Base-by-base conservation (phyloP, 768 basidiomycete genomes). In the Lepiota venenata region DNA sequence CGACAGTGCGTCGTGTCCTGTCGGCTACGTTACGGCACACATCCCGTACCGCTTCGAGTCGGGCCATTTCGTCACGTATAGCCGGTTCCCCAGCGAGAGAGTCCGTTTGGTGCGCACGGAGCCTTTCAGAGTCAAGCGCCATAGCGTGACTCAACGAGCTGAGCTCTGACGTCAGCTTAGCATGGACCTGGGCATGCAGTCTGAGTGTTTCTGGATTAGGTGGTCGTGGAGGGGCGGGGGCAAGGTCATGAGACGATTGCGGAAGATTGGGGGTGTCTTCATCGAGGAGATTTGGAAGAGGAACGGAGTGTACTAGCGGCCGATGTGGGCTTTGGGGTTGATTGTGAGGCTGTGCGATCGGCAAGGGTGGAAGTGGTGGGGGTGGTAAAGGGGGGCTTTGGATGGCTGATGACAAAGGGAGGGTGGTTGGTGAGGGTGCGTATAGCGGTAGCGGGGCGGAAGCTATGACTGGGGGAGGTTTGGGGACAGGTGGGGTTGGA, bases 61-160 rank as follows among this genome's bases (percentile, higher is more conserved):
- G 80, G 2, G 85, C 90, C 91, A 93, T 96, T 74, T 99, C 97
- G 71, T 99, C 97, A 49, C 85, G 83, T 58, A 99, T 91, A 9
- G 96, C 96, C 41, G 96, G 94, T 67, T 88, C 89, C 3, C 95
- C 97, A 55, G 87, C 81, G 44, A 88, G 80, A 60, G 98, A 83
- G 73, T 98, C 93, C 38, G 81, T 70, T 63, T 92, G 88, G 59
- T 94, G 84, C 41, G 88, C 83, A 40, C 87, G 84, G 52, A 97
- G 75, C 43, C 87, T 81, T 66, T 91, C 87, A 48, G 83, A 75
- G 66, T 91, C 87, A 55, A 82, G 69, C 50, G 75, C 69, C 64
- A 89, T 71, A 44, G 82, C 79, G 61, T 85, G 76, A 10, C 84
- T 72, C 22, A 94, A 71, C n/a, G 88, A 83, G 47, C 81, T 77